Evolutionary conservation across 495 filamentous ascomycete genomes (phyloP).

Genomic region (Penicillium atrosanguineum): DNA sequence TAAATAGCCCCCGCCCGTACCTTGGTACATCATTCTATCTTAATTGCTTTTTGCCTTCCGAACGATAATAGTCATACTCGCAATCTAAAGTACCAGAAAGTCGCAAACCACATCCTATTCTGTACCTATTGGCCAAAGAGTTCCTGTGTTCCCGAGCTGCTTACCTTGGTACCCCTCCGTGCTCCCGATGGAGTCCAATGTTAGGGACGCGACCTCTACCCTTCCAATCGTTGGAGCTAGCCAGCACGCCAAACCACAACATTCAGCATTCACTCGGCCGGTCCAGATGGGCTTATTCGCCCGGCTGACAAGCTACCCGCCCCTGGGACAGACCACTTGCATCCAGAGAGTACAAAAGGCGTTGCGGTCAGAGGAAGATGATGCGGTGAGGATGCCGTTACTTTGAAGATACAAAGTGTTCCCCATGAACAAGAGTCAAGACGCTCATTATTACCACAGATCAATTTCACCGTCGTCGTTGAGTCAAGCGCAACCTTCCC

Average conservation of each 20-base stretch:
- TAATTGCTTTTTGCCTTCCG: not conserved
- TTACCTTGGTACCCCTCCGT: slow-evolving; percentile 5
- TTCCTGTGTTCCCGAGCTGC: not conserved
- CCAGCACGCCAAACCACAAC: slow-evolving; percentile 10
- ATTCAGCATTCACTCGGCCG: slow-evolving; percentile 35
- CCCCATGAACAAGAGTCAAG: no score
- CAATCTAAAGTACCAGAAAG: no score
- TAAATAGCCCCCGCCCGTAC: not conserved
- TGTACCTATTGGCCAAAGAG: not conserved
- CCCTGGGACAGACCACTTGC: slow-evolving; percentile 67
- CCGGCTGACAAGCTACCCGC: slow-evolving; percentile 57
- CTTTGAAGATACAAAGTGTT: no score
- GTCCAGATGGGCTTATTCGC: slow-evolving; percentile 52
- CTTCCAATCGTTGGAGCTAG: slow-evolving; percentile 24
- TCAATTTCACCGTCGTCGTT: slow-evolving; percentile 68
- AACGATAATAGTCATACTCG: not conserved
- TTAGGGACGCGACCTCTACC: slow-evolving; percentile 16
- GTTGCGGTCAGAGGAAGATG: slow-evolving; percentile 22
- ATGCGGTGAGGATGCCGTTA: slow-evolving; percentile 22
- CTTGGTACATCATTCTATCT: no score
- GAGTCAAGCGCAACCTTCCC: slow-evolving; percentile 58
- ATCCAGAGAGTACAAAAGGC: slow-evolving; percentile 36
- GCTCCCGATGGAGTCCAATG: slow-evolving; percentile 24
- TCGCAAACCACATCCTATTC: not conserved
- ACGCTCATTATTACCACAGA: slow-evolving; percentile 20